Percentiles rank a stretch among this genome's conserved stretches.
Conservation (phyloP, 2,329 filamentous ascomycete genomes). For the Aspergillus sp. region DNA sequence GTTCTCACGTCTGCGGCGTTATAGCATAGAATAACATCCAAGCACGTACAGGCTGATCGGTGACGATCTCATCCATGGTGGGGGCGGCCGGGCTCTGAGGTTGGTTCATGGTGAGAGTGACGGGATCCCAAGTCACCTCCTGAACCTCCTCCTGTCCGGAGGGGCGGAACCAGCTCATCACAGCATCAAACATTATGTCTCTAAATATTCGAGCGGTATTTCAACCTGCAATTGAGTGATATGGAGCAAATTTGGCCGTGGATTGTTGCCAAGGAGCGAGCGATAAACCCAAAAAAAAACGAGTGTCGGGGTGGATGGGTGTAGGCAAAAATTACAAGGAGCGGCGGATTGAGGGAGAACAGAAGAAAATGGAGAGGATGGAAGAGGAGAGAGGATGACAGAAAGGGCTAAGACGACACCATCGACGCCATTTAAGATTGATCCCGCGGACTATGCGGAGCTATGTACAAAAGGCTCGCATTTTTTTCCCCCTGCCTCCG, state of each 20-base stretch:
- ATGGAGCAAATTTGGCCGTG: neutral
- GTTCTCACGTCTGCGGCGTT: neutral
- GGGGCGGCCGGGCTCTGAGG: constrained; percentile 5
- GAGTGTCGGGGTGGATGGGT: neutral
- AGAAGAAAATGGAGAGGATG: neutral
- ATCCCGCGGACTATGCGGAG: neutral
- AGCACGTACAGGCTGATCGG: constrained; percentile 11
- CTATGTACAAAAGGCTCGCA: neutral
- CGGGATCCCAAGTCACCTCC: constrained; percentile 6
- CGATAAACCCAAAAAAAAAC: neutral
- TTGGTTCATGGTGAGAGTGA: constrained; percentile 10
- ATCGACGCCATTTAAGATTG: constrained; percentile 5
- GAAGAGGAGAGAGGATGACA: neutral
- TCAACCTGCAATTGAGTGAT: neutral
- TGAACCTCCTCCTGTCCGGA: neutral
- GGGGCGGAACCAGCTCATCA: constrained; percentile 7
- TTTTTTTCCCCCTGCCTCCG: neutral
- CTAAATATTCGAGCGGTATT: neutral
- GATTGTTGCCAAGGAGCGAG: neutral
- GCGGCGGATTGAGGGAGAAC: neutral
- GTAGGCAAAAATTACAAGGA: neutral
- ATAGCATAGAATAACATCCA: neutral
- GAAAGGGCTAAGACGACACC: constrained; percentile 4
- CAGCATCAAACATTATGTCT: constrained; percentile 4
- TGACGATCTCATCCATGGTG: neutral